phyloP scores from a whole-genome alignment of 139 green algal genomes.

The Chlamydomonas urium region DNA sequence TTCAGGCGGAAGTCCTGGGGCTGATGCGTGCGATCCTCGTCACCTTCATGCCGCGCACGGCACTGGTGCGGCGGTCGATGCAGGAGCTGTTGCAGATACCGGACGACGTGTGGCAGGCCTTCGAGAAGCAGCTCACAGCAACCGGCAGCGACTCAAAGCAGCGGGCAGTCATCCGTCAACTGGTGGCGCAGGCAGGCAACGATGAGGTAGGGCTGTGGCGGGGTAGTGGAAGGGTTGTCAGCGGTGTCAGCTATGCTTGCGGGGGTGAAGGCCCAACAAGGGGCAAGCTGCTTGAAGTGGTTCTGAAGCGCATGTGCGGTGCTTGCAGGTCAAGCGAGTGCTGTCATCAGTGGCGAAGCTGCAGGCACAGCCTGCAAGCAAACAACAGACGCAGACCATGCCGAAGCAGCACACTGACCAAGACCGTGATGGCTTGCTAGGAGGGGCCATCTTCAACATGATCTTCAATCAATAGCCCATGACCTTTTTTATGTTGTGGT shows the following conservation, averaged over 20 bases:
- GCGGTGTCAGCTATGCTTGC: not conserved
- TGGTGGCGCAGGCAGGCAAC: constrained; percentile 53
- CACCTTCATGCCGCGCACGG: constrained; percentile 2
- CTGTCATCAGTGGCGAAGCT: no score
- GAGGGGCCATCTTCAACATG: constrained; percentile 11
- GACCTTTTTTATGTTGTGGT: no score
- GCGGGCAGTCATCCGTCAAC: constrained; percentile 53
- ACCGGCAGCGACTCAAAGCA: constrained; percentile 70
- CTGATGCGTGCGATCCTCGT: constrained; percentile 54
- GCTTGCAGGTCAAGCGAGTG: no score
- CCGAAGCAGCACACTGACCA: not conserved
- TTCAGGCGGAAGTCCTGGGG: constrained; percentile 58
- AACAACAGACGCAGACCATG: no score
- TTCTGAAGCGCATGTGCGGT: no score
- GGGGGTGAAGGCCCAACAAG: not conserved
- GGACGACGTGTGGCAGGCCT: constrained; percentile 18
- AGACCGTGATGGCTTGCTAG: not conserved
- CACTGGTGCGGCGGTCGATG: not conserved
- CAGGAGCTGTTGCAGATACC: constrained; percentile 13
- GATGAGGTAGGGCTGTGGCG: constrained; percentile 24
- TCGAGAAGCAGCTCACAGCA: constrained; percentile 25
- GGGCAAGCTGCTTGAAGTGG: no score
- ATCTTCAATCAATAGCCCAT: no score
- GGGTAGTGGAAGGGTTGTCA: no score
- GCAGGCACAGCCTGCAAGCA: no score